Evolutionary conservation across 2,329 filamentous ascomycete species (phyloP).

Genomic region (Xylaria sp.): DNA sequence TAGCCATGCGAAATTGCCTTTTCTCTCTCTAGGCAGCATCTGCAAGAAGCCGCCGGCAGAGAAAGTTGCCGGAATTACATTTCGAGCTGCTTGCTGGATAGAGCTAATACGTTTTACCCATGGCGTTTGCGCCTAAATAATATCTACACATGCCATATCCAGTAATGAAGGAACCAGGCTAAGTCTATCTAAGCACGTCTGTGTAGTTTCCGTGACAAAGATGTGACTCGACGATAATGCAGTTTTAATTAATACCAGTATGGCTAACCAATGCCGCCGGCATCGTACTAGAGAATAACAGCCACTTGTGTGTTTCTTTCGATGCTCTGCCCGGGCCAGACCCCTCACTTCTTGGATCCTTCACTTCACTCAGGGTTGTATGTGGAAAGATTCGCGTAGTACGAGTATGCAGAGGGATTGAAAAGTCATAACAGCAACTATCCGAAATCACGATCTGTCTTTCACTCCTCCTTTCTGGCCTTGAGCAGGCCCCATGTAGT

Average conservation of each 20-base stretch:
- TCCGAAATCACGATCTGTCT: conserved; percentile 37
- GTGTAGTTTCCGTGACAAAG: conserved; percentile 19
- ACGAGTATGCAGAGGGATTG: conserved; percentile 20
- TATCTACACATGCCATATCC: conserved; percentile 4
- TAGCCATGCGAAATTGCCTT: conserved; percentile 8
- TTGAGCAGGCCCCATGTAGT: neutral
- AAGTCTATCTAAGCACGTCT: conserved; percentile 5
- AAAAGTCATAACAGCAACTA: conserved; percentile 28
- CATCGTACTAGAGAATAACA: neutral
- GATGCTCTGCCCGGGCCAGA: neutral
- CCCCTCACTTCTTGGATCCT: conserved; percentile 5
- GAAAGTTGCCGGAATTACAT: conserved; percentile 6
- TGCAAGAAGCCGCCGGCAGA: conserved; percentile 27
- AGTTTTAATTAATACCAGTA: neutral
- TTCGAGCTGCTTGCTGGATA: neutral
- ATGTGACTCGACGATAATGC: conserved; percentile 7
- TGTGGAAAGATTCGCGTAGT: neutral
- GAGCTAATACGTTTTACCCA: neutral
- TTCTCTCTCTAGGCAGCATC: conserved; percentile 17
- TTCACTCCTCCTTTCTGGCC: neutral
- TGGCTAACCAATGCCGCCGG: neutral
- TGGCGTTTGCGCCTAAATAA: neutral
- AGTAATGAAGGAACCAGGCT: neutral
- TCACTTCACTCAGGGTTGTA: neutral
- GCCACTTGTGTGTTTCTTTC: neutral